Conservation (phyloP, 2,329 filamentous ascomycete genomes). For the Tolypocladium amazonense region DNA sequence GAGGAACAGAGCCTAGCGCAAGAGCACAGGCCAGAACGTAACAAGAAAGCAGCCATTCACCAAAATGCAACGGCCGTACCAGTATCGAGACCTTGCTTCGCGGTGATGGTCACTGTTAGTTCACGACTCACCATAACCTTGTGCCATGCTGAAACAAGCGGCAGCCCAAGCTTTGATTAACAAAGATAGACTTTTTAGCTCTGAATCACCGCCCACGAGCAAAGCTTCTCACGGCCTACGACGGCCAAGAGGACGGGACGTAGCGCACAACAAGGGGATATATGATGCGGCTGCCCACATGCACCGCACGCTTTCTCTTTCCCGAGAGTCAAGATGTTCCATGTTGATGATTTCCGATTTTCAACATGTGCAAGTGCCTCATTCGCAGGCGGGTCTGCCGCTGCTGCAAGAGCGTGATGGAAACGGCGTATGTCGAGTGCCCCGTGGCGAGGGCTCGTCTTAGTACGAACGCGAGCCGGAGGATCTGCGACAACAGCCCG, state of each 20-base stretch:
- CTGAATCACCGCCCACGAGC: background rate
- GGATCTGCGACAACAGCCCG: background rate
- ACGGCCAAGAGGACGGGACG: background rate
- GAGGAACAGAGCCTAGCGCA: background rate
- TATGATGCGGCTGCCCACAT: background rate
- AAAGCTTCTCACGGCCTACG: background rate
- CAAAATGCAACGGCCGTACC: background rate
- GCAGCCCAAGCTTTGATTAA: background rate
- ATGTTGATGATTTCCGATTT: background rate
- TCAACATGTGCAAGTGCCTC: background rate
- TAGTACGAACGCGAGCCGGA: background rate
- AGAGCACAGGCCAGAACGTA: background rate
- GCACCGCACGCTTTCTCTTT: background rate
- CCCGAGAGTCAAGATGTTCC: background rate
- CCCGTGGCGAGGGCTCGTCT: background rate
- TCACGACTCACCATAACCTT: background rate
- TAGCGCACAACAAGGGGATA: background rate
- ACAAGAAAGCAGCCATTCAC: background rate
- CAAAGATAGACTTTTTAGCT: background rate
- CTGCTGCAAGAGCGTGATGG: background rate
- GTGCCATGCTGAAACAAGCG: background rate
- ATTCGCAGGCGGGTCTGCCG: background rate
- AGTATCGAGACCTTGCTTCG: background rate
- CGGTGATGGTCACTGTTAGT: background rate
- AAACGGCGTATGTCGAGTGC: background rate